Evolutionary conservation across 2,329 filamentous ascomycete genomes (phyloP).

Genomic region (Monilinia laxa): DNA sequence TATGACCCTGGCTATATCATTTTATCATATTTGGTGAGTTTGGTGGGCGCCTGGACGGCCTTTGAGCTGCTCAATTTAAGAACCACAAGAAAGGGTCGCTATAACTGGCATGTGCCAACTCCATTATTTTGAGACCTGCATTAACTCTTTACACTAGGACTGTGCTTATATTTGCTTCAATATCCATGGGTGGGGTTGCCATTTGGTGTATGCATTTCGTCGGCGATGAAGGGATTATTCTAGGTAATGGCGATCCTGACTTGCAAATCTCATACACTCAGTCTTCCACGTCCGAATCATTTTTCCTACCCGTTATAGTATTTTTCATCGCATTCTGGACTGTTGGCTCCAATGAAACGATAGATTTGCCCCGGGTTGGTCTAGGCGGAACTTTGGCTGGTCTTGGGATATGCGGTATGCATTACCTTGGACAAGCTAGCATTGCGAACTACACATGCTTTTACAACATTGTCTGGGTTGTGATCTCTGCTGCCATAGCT

Average conservation of each 20-base stretch:
- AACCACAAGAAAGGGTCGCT: slow-evolving; percentile 64
- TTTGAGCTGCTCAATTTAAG: slow-evolving; percentile 78
- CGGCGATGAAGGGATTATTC: slow-evolving; percentile 74
- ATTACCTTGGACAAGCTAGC: slow-evolving; percentile 82
- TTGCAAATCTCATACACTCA: slow-evolving; percentile 74
- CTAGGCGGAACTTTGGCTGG: slow-evolving; percentile 70
- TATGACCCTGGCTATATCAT: slow-evolving; percentile 60
- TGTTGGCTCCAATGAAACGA: slow-evolving; percentile 58
- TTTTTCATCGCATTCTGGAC: slow-evolving; percentile 70
- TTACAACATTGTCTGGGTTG: slow-evolving; percentile 57
- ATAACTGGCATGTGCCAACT: slow-evolving; percentile 60
- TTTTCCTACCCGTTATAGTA: slow-evolving; percentile 76
- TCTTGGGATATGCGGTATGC: slow-evolving; percentile 77
- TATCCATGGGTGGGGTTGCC: slow-evolving; percentile 71
- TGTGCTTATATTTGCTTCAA: slow-evolving; percentile 61
- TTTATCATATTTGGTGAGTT: slow-evolving; percentile 68
- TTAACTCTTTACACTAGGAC: slow-evolving; percentile 47
- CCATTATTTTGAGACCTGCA: background rate
- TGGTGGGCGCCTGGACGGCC: slow-evolving; percentile 74
- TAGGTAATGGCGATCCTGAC: slow-evolving; percentile 59
- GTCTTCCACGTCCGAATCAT: slow-evolving; percentile 71
- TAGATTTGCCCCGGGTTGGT: slow-evolving; percentile 58
- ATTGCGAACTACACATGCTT: slow-evolving; percentile 72
- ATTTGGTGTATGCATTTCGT: slow-evolving; percentile 83
- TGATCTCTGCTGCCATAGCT: slow-evolving; percentile 70